Evolutionary conservation across 768 basidiomycete species (phyloP), one percentile per base, ranked within the genome.

Genomic region (Leccinum variicolor): DNA sequence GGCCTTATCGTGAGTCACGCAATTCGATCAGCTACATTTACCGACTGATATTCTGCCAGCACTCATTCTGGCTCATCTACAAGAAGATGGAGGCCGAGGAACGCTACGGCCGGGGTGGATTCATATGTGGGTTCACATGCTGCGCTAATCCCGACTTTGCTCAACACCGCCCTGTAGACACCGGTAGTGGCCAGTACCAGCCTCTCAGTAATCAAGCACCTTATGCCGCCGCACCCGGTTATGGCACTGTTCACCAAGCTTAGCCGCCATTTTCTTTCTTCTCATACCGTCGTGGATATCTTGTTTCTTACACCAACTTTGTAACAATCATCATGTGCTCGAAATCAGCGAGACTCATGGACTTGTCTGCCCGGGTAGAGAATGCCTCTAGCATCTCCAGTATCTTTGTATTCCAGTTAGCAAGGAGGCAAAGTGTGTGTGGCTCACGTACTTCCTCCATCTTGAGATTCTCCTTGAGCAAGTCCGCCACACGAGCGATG

Each of bases 61-160:
- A 94, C 67, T 89, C 90, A 2, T 92, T 93, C 76, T 93, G 89
- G 89, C 79, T 95, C 53, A 92, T 94, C 56, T 93, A 93, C 76
- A 87, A 81, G 81, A 89, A 88, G 81, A 92, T 92, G 81, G 80
- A 90, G 64, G 93, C 92, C 0, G 89, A 92, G 65, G 90, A 92
- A 65, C 80, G 78, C 43, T 95, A 90, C 66, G 92, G 92, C 13
- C 73, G 68, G 6, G 90, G 89, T 19, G 87, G 87, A 31, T 94
- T 84, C 76, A 72, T 78, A 52, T 94, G 91, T 92, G 66, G 67
- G 91, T 29, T 17, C 80, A 9, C 28, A 46, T 39, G n/a, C 11
- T n/a, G 1, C n/a, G 6, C 14, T 3, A 4, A 36, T 31, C 6
- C 52, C 10, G 3, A n/a, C 45, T n/a, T 45, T 39, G 2, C 39